phyloP scores from a whole-genome alignment of 345 rosid genomes.

The Arabidopsis arenosa region DNA sequence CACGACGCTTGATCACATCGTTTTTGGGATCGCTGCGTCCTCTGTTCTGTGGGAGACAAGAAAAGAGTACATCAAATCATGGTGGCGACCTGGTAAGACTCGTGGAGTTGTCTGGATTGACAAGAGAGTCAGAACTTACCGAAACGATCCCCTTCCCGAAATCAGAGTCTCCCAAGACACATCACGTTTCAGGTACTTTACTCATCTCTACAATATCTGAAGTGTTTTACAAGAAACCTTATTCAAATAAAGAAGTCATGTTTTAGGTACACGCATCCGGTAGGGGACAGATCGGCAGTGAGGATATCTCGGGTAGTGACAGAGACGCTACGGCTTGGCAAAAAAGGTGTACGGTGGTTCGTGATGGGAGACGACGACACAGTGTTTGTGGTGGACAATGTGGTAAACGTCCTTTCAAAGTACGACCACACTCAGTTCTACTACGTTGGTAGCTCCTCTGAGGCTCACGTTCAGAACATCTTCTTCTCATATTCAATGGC shows the following conservation, averaged over 20 bases:
- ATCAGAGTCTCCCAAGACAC: conserved; percentile 70
- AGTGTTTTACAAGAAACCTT: conserved; percentile 10
- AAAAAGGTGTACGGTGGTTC: conserved; percentile 77
- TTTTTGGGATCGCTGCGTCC: conserved; percentile 78
- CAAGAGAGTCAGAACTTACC: conserved; percentile 46
- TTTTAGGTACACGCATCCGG: conserved; percentile 60
- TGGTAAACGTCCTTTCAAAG: conserved; percentile 61
- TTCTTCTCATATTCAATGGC: conserved; percentile 82
- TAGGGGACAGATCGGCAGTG: conserved; percentile 73
- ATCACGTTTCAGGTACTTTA: conserved; percentile 59
- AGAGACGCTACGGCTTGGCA: conserved; percentile 66
- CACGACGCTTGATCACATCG: conserved; percentile 68
- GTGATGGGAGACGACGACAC: conserved; percentile 94
- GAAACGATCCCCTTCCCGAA: conserved; percentile 62
- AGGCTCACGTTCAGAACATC: conserved; percentile 81
- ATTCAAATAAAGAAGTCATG: neutral
- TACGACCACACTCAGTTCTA: conserved; percentile 72
- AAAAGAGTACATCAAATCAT: conserved; percentile 76
- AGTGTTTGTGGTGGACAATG: conserved; percentile 67
- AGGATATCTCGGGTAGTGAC: conserved; percentile 80
- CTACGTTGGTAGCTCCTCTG: conserved; percentile 80
- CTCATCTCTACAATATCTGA: neutral
- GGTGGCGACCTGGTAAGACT: conserved; percentile 78
- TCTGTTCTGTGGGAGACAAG: conserved; percentile 70
- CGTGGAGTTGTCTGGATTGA: conserved; percentile 87